Evolutionary conservation across 352 stramenopile genomes (phyloP), one percentile per base, ranked within the genome.

Genomic region (Phytophthora ramorum): DNA sequence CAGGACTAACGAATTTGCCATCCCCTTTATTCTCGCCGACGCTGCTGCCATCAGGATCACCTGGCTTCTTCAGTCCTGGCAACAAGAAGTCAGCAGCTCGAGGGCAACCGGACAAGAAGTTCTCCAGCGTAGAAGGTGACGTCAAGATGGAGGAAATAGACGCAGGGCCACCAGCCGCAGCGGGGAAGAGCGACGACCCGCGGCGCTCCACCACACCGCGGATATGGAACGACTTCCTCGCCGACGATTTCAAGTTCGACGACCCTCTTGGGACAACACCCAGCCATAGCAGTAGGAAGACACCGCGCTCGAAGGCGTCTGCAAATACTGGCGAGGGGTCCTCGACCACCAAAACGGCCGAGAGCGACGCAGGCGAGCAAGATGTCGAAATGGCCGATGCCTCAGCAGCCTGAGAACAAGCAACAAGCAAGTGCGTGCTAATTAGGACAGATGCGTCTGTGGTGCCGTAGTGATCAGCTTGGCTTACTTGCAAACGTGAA

Each of bases 141-240:
- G 45, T 44, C 46, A 66, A 65, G 32, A 67, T 69, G 67, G 19
- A 64, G 22, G 44, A 56, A 58, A 37, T 53, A 56, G 30, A 79
- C 56, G 26, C 65, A 66, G 14, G 41, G 63, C 43, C 56, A 12
- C 32, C 44, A 45, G 41, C 37, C 2, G 3, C 47, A 17, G 14
- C 43, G 20, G 22, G 5, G 5, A 72, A 58, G 37, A 63, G 20
- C 12, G 44, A 79, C 14, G 50, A 58, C 5, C 44, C 48, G 16
- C 58, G 57, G 41, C 69, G 50, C 7, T 67, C 55, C 17, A 41
- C 72, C 17, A 90, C 81, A 44, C 79, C 82, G 5, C 70, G 75
- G 49, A 82, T 90, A 81, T 89, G 80, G 79, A 76, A 85, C 26
- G 85, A 93, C 20, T 88, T 91, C 40, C 75, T 92, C n/a, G 76